Percentiles rank a stretch among this genome's conserved stretches.
Conservation (phyloP, 208 protist genomes). For the Leptomonas pyrrhocoris region DNA sequence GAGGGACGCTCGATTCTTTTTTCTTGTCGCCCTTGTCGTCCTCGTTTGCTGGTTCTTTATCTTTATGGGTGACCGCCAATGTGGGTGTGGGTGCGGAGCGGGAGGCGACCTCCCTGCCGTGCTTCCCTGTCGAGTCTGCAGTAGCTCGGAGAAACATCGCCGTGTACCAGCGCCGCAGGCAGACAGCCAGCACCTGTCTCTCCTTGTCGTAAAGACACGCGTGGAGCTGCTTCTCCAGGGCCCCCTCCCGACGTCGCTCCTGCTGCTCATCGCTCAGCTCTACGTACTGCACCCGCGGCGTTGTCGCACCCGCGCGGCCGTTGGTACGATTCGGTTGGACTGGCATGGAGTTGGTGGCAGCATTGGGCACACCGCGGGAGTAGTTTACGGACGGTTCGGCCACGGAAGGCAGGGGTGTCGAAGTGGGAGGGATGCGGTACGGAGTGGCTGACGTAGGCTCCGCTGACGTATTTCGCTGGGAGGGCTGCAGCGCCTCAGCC, state of each 20-base stretch:
- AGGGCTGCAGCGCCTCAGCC: background rate
- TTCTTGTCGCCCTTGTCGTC: background rate
- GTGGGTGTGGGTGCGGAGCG: background rate
- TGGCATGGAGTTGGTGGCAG: background rate
- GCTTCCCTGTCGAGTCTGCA: background rate
- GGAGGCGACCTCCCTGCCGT: no score
- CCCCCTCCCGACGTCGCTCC: slow-evolving; percentile 21
- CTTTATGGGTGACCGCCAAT: no score
- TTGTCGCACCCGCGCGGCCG: background rate
- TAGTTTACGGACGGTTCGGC: background rate
- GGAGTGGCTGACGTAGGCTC: slow-evolving; percentile 1
- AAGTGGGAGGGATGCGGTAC: slow-evolving; percentile 3
- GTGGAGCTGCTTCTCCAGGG: slow-evolving; percentile 35
- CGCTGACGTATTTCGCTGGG: background rate
- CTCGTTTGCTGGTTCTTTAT: background rate
- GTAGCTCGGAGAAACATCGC: slow-evolving; percentile 54
- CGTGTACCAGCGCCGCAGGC: slow-evolving; percentile 62
- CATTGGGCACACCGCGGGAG: background rate
- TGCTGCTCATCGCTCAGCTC: slow-evolving; percentile 15
- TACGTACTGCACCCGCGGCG: slow-evolving; percentile 11
- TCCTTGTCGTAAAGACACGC: slow-evolving; percentile 34
- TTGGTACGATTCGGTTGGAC: background rate
- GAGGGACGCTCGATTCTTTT: background rate
- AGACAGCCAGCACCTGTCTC: slow-evolving; percentile 30
- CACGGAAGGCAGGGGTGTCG: slow-evolving; percentile 6